Conservation (phyloP, 192 early-diverging fungal species). For the Linnemannia hyalina region DNA sequence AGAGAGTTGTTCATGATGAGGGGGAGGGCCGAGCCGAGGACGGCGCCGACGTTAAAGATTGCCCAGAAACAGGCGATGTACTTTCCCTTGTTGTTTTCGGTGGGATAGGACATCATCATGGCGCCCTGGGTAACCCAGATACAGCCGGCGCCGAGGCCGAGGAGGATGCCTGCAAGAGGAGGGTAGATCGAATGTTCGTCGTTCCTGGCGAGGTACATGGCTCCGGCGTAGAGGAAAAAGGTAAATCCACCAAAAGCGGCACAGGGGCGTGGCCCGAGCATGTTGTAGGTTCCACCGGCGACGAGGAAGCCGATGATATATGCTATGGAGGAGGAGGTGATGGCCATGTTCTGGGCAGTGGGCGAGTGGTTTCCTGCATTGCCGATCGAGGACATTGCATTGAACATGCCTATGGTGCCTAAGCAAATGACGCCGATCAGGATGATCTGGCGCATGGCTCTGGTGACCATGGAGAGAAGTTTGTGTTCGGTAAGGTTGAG, state of each 20-base stretch:
- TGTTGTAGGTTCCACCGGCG: conserved; percentile 83
- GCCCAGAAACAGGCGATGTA: conserved; percentile 91
- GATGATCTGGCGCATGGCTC: conserved; percentile 57
- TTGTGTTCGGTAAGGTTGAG: not conserved
- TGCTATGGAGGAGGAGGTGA: conserved; percentile 57
- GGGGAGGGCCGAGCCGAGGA: conserved; percentile 81
- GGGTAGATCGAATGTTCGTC: conserved; percentile 67
- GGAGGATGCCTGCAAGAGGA: conserved; percentile 79
- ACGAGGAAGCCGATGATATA: conserved; percentile 83
- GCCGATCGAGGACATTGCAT: conserved; percentile 52
- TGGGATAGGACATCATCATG: conserved; percentile 91
- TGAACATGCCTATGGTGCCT: conserved; percentile 57
- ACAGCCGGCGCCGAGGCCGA: conserved; percentile 83
- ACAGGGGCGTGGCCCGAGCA: conserved; percentile 76
- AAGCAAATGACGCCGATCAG: conserved; percentile 57
- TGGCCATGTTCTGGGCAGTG: conserved; percentile 47
- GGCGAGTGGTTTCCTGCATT: conserved; percentile 54
- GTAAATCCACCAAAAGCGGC: conserved; percentile 77
- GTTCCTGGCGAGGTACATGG: conserved; percentile 76
- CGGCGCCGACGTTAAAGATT: conserved; percentile 86
- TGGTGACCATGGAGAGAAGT: conserved; percentile 42
- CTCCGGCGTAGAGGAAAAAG: conserved; percentile 85
- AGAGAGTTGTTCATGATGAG: conserved; percentile 72
- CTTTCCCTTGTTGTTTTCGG: conserved; percentile 82
- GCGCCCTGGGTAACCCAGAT: conserved; percentile 83